Evolutionary conservation across 495 filamentous ascomycete species (phyloP), one percentile per base, ranked within the genome.

Genomic region (Ascobolus immersus): DNA sequence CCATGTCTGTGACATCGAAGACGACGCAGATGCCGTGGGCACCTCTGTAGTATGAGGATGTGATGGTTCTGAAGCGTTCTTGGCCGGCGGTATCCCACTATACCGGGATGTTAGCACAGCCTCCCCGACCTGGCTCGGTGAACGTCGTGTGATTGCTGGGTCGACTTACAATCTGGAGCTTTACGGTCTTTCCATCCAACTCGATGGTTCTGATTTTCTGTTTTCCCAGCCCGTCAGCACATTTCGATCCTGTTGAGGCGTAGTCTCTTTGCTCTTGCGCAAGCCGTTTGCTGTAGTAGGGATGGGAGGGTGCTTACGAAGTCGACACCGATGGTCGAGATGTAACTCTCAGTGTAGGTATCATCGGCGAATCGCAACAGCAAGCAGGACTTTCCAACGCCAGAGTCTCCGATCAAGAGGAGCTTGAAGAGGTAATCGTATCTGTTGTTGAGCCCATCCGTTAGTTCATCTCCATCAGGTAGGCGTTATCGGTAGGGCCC

Each of bases 381-480:
- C 60, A 94, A 56, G 58, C 89, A 94, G 49, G 89, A 94, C 75
- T 96, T 96, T 71, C 86, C 86, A 44, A 94, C 89, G 63, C 86
- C 86, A 49, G 86, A 94, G 55, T 96, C 86, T 58, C 86, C 86
- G 67, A 96, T 96, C 60, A 96, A 78, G 53, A 96, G 82, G 37
- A 96, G 81, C 69, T 96, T 96, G 69, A 96, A 96, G 47, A 96
- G 80, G 55, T 94, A 96, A 54, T 96, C 86, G 71, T 94, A 96
- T 90, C 86, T 93, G 54, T 32, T 27, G 3, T 6, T n/a, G n/a
- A n/a, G n/a, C n/a, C n/a, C n/a, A n/a, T n/a, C n/a, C n/a, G n/a
- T n/a, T n/a, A n/a, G n/a, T 8, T 21, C 4, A 19, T 25, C 23
- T 40, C 7, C 34, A 21, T 10, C n/a, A n/a, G n/a, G n/a, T n/a